Percentiles rank a stretch among this genome's conserved stretches.
These are phyloP conservation scores for Exophiala alcalophila DNA, from an alignment of 2,329 filamentous ascomycete genomes.

Conservation along the genomic window DNA sequence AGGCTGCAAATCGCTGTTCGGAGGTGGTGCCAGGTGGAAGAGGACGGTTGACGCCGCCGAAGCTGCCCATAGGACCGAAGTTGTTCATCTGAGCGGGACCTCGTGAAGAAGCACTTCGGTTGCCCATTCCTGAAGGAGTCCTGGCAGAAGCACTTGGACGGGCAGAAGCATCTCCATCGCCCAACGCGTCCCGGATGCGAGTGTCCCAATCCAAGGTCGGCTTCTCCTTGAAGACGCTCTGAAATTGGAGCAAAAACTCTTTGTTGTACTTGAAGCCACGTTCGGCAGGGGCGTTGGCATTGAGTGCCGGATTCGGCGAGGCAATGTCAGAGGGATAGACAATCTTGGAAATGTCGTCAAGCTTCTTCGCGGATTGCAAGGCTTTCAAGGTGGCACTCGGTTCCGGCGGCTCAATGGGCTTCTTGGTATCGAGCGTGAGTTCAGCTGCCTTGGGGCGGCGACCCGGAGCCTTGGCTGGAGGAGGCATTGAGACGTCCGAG, in stretches of 20 bases:
- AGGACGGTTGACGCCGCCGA: conserved; percentile 50
- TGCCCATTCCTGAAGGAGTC: conserved; percentile 48
- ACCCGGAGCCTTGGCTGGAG: conserved; percentile 53
- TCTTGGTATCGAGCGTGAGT: conserved; percentile 84
- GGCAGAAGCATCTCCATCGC: conserved; percentile 67
- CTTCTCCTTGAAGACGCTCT: conserved; percentile 93
- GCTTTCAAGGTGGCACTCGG: conserved; percentile 92
- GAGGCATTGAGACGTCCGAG: conserved; percentile 47
- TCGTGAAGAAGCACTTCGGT: conserved; percentile 52
- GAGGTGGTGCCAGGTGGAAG: conserved; percentile 76
- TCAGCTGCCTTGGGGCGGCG: conserved; percentile 78
- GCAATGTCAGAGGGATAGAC: conserved; percentile 79
- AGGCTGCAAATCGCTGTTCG: conserved; percentile 68
- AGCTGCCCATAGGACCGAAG: conserved; percentile 64
- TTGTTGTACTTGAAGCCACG: conserved; percentile 94
- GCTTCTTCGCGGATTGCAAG: conserved; percentile 84
- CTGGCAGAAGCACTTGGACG: conserved; percentile 58
- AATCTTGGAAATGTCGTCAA: conserved; percentile 73
- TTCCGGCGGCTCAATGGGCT: conserved; percentile 83
- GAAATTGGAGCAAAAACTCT: conserved; percentile 93
- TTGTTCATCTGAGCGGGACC: conserved; percentile 52
- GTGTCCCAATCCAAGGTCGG: conserved; percentile 90
- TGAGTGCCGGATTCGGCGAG: conserved; percentile 89
- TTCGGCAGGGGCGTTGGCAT: conserved; percentile 66
- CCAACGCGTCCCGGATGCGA: conserved; percentile 80